phyloP scores from a whole-genome alignment of 352 stramenopile genomes.

The Globisporangium polare region DNA sequence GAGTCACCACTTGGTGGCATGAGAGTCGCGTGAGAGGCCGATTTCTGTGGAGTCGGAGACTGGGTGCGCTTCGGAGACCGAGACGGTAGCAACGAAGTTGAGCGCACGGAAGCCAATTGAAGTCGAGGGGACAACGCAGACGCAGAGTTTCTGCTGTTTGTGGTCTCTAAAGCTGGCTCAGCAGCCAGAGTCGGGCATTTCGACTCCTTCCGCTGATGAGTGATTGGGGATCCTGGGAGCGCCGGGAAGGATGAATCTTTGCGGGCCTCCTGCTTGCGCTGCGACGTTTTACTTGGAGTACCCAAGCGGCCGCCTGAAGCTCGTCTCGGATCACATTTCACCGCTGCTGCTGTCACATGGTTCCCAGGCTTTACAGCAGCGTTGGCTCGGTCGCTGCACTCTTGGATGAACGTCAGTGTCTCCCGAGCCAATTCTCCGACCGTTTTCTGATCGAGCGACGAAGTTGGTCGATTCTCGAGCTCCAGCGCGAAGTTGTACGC shows the following conservation, averaged over 20 bases:
- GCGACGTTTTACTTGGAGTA: not conserved
- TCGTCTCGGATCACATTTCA: not conserved
- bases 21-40: not conserved
- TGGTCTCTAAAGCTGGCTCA: not conserved
- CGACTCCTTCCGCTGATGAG: not conserved
- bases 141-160: not conserved
- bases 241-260: not conserved
- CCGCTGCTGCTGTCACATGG: not conserved
- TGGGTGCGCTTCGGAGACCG: not conserved
- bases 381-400: constrained; percentile 13
- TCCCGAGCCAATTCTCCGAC: constrained; percentile 61
- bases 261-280: not conserved
- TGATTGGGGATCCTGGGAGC: not conserved
- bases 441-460: constrained; percentile 37
- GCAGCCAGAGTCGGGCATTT: not conserved
- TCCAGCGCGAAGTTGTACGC: constrained; percentile 57
- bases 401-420: constrained; percentile 49
- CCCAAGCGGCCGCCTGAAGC: not conserved
- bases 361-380: not conserved
- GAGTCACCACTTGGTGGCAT: not conserved
- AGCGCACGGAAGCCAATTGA: constrained; percentile 10
- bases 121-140: not conserved
- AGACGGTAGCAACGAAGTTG: constrained; percentile 5
- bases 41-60: not conserved
- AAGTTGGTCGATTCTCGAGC: constrained; percentile 28